Base-by-base conservation (phyloP, 768 basidiomycete genomes). In the Boletus rufocinnamomeus region DNA sequence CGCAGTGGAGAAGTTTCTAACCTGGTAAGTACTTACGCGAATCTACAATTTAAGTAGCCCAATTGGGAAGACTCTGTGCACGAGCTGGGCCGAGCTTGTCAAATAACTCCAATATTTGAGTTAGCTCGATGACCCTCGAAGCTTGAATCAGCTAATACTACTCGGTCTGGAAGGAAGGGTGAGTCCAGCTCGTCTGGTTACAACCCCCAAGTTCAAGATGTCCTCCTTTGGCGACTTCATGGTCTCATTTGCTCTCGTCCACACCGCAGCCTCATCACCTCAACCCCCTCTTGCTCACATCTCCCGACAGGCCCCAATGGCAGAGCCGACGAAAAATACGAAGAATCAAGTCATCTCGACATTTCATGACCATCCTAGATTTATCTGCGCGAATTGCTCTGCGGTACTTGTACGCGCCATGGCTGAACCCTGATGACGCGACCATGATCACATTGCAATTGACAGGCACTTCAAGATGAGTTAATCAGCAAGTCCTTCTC, bases 401-500 rank as follows among this genome's bases (percentile, higher is more conserved):
- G 85, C 86, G 19, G 82, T 85, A 17, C 83, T 93, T 51, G 90
- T 90, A 53, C 53, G 87, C 74, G 37, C 47, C 19, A 13, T 57
- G 37, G 19, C 41, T 53, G 19, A 8, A 46, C 44, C 48, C 47
- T 19, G 30, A 52, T 19, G 28, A 27, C 23, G 43, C 52, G 37
- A 46, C 44, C 25, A 7, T 37, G 21, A 32, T 54, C 40, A 48
- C 30, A 34, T 11, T 34, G 11, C 16, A 43, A 25, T 52, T 48
- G 35, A 60, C 58, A 92, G 90, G 82, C 86, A 23, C 77, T 93
- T 17, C 90, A 93, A 70, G 91, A 93, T 62, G 91, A 93, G 64
- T 73, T 92, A 23, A 90, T 93, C 59, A 91, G 88, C 76, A 93
- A 93, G 68, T 77, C 89, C 0, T 93, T 93, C 75, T 87, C 89